Conservation (phyloP, 2,329 filamentous ascomycete genomes). For the Pseudopithomyces chartarum region DNA sequence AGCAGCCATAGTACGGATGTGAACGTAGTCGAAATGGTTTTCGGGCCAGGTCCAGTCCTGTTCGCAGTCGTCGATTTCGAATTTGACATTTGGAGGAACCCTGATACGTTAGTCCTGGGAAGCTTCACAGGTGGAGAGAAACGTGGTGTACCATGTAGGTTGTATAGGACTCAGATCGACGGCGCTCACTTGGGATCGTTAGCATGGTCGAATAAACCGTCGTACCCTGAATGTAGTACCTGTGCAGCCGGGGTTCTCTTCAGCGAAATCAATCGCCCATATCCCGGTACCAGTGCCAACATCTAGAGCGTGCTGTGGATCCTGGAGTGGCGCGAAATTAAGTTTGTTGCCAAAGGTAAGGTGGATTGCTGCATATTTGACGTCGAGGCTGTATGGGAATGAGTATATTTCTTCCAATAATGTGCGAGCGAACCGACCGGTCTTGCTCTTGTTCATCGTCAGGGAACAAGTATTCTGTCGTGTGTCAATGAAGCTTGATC, state of each 20-base stretch:
- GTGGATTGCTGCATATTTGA: conserved; percentile 31
- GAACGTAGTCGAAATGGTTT: conserved; percentile 19
- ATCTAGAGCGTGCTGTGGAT: conserved; percentile 35
- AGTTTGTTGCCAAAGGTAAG: conserved; percentile 22
- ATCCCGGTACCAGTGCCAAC: conserved; percentile 19
- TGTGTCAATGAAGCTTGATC: background rate
- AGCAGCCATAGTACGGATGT: conserved; percentile 20
- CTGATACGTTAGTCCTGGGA: conserved; percentile 10
- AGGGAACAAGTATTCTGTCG: conserved; percentile 25
- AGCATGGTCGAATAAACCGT: background rate
- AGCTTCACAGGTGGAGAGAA: background rate
- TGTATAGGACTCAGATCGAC: conserved; percentile 44
- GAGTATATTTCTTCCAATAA: background rate
- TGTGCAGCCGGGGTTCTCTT: conserved; percentile 26
- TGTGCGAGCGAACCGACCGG: conserved; percentile 12
- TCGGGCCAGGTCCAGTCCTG: conserved; percentile 30
- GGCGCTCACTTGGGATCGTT: conserved; percentile 20
- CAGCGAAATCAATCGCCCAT: conserved; percentile 43
- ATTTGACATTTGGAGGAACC: conserved; percentile 33
- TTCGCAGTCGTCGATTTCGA: conserved; percentile 37
- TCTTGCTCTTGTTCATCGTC: conserved; percentile 35
- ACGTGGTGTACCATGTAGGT: conserved; percentile 27
- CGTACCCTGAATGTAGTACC: background rate
- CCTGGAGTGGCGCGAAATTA: conserved; percentile 30
- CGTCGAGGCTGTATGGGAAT: conserved; percentile 8